phyloP scores from a whole-genome alignment of 225 moss, liverwort and hornwort species.

The Straminergon stramineum region DNA sequence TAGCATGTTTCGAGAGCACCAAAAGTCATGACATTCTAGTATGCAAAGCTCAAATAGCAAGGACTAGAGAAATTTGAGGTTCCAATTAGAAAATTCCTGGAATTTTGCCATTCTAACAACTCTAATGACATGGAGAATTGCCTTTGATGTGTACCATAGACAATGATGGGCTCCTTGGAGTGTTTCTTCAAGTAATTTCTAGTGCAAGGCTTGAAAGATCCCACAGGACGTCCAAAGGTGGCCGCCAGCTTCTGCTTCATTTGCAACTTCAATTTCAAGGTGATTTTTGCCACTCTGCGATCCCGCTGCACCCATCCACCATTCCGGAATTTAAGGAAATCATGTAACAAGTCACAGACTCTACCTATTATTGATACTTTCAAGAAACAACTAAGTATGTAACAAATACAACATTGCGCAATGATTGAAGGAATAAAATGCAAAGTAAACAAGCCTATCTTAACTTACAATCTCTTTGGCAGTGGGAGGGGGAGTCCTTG shows the following conservation, averaged over 20 bases:
- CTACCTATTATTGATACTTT: not conserved
- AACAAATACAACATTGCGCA: not conserved
- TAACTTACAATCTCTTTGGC: conserved; percentile 18
- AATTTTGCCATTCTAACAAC: not conserved
- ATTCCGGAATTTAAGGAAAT: not conserved
- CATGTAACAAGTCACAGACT: not conserved
- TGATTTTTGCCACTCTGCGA: conserved; percentile 53
- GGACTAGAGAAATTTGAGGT: not conserved
- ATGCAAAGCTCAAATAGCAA: not conserved
- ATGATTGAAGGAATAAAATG: not conserved
- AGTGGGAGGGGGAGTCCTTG: conserved; percentile 29
- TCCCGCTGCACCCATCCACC: conserved; percentile 42
- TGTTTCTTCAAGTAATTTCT: conserved; percentile 68
- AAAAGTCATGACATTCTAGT: not conserved
- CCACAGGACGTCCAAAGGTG: conserved; percentile 54
- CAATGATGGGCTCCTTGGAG: conserved; percentile 58
- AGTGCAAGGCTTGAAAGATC: conserved; percentile 43
- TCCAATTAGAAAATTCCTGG: rapidly evolving
- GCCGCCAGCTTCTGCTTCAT: conserved; percentile 45
- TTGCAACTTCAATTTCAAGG: conserved; percentile 47
- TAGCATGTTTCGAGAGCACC: not conserved
- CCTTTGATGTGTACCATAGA: conserved; percentile 9
- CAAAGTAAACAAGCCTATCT: not conserved
- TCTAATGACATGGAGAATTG: too few relatives aligned
- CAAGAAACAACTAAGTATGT: not conserved